A percentile compares a stretch with the other conserved stretches of the same genome.
Conservation (phyloP, 345 rosid species). For the Melaleuca alternifolia region DNA sequence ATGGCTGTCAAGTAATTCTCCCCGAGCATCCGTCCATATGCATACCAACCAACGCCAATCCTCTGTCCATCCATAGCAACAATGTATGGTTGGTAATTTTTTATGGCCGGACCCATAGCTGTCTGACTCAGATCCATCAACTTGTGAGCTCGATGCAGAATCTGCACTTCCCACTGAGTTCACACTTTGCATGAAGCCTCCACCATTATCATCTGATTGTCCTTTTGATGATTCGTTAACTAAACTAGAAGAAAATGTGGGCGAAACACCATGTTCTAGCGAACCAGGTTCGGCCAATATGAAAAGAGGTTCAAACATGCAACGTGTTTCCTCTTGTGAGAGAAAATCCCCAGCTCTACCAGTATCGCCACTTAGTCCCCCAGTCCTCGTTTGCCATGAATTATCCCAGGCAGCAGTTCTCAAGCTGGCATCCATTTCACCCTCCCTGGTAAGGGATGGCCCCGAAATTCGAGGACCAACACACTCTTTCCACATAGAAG, state of each 20-base stretch:
- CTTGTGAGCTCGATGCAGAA: constrained; percentile 57
- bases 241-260: constrained; percentile 37
- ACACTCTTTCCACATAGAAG: constrained; percentile 87
- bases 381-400: constrained; percentile 83
- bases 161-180: constrained; percentile 50
- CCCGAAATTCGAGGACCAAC: constrained; percentile 75
- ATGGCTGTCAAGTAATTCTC: constrained; percentile 94
- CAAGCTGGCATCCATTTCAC: constrained; percentile 80
- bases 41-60: constrained; percentile 99
- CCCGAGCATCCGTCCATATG: constrained; percentile 99
- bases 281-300: constrained; percentile 97
- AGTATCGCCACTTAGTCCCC: constrained; percentile 72
- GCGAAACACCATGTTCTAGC: constrained; percentile 67
- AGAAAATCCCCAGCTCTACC: constrained; percentile 65
- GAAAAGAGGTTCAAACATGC: constrained; percentile 93
- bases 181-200: constrained; percentile 45
- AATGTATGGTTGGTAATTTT: constrained; percentile 81
- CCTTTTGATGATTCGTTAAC: constrained; percentile 51
- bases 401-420: constrained; percentile 77
- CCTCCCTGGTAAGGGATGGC: constrained; percentile 72
- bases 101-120: constrained; percentile 36
- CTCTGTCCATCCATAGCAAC: constrained; percentile 99
- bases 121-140: constrained; percentile 60
- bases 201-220: constrained; percentile 51
- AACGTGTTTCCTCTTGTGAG: constrained; percentile 53